Evolutionary conservation across 306 rosid species (phyloP).

Genomic region (Pueraria montana): DNA sequence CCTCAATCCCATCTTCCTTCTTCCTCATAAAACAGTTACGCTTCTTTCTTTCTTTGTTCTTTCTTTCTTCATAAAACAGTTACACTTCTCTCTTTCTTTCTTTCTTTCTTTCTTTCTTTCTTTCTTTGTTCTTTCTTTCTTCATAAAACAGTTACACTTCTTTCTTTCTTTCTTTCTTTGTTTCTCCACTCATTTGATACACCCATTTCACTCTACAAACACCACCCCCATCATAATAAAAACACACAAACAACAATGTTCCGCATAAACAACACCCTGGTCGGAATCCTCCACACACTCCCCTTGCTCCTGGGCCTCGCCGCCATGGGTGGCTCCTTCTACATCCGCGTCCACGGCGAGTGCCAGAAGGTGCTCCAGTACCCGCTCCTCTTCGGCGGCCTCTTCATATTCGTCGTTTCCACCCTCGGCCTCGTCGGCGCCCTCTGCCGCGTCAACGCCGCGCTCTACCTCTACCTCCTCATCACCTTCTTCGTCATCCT

Average conservation of each 20-base stretch:
- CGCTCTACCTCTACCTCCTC: slow-evolving; percentile 62
- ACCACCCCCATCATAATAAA: too few species aligned
- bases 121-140: too few species aligned
- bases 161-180: too few species aligned
- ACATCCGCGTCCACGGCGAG: slow-evolving; percentile 55
- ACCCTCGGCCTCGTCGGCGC: slow-evolving; percentile 65
- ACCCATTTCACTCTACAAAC: too few species aligned
- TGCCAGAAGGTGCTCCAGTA: slow-evolving; percentile 65
- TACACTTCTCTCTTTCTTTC: too few species aligned
- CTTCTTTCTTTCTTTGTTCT: too few species aligned
- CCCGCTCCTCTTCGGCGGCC: slow-evolving; percentile 63
- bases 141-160: too few species aligned
- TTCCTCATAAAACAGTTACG: too few species aligned
- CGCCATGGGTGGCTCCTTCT: slow-evolving; percentile 50
- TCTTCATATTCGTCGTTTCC: slow-evolving; percentile 58
- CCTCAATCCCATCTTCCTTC: too few species aligned
- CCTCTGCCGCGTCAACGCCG: slow-evolving; percentile 49
- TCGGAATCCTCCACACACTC: slow-evolving; percentile 60
- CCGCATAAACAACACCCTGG: slow-evolving; percentile 65
- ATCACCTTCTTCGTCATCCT: slow-evolving; percentile 57
- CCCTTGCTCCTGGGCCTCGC: slow-evolving; percentile 58
- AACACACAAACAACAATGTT: slow-evolving; percentile 41
- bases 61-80: too few species aligned
- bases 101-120: too few species aligned
- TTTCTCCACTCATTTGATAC: too few species aligned